Conservation (phyloP, 2,329 filamentous ascomycete species). For the Stachybotrys chartarum region DNA sequence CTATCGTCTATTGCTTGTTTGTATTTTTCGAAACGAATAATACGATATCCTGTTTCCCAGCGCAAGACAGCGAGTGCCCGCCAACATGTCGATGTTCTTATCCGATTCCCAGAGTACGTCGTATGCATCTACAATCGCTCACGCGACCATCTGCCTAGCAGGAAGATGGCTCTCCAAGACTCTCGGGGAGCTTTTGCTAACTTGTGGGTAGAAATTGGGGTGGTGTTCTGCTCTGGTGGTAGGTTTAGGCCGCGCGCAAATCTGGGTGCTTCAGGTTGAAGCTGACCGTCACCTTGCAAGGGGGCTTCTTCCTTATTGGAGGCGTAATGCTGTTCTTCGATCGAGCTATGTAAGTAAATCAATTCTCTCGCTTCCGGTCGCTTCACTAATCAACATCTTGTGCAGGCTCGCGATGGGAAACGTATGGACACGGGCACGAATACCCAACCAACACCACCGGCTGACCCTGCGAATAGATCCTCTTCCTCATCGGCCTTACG, state of each 20-base stretch:
- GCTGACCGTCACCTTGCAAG: conserved; percentile 36
- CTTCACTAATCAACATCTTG: conserved; percentile 8
- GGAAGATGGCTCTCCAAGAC: not conserved
- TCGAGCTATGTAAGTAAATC: conserved; percentile 69
- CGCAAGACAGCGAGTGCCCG: not conserved
- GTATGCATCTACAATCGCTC: conserved; percentile 11
- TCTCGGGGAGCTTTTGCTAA: conserved; percentile 17
- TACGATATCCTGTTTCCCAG: no score
- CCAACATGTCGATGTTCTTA: conserved; percentile 76
- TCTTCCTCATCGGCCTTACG: conserved; percentile 93
- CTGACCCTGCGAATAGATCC: conserved; percentile 54
- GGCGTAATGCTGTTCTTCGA: conserved; percentile 98
- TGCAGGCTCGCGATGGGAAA: conserved; percentile 94
- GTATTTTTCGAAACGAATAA: no score
- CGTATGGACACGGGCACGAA: conserved; percentile 38
- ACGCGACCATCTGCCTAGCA: not conserved
- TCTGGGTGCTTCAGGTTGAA: conserved; percentile 12
- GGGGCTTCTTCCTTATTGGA: conserved; percentile 88
- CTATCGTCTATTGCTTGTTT: no score
- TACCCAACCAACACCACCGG: conserved; percentile 1
- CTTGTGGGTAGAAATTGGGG: conserved; percentile 72
- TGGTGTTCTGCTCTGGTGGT: conserved; percentile 97
- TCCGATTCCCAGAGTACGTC: conserved; percentile 87
- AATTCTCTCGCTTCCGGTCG: not conserved
- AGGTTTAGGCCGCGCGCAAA: conserved; percentile 37